A percentile compares a stretch with the other conserved stretches of the same genome.
These are phyloP conservation scores for Sequoia sempervirens DNA, from an alignment of 75 land plant genomes.

Conservation along the genomic window DNA sequence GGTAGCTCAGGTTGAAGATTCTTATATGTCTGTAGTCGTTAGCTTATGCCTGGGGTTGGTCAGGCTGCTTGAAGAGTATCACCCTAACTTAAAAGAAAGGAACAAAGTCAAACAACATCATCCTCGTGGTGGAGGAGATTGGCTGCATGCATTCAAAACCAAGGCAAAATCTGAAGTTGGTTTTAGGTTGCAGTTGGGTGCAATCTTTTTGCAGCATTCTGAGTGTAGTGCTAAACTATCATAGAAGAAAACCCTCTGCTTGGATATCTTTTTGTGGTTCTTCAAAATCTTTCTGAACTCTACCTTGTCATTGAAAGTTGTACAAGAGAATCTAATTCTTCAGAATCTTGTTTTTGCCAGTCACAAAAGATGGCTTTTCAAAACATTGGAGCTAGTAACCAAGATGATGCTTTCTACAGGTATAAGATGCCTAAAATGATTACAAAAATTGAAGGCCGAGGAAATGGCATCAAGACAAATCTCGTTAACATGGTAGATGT, in stretches of 20 bases:
- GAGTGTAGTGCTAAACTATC: not conserved
- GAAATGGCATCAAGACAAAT: conserved; percentile 98
- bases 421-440: conserved; percentile 52
- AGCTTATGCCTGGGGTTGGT: conserved; percentile 56
- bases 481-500: conserved; percentile 99
- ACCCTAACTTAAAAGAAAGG: conserved; percentile 61
- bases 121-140: not conserved
- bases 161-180: not conserved
- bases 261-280: no score
- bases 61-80: conserved; percentile 78
- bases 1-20: not conserved
- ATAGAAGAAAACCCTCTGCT: no score
- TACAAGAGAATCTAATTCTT: not conserved
- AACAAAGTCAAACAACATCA: conserved; percentile 12
- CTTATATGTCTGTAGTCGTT: conserved; percentile 46
- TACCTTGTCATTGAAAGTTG: not conserved
- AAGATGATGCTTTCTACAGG: conserved; percentile 76
- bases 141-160: conserved; percentile 32
- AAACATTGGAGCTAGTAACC: conserved; percentile 90
- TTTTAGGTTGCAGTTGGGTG: conserved; percentile 22
- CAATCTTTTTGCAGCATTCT: conserved; percentile 9
- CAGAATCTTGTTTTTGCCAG: not conserved
- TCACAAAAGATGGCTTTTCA: conserved; percentile 75
- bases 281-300: not conserved
- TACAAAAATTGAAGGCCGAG: conserved; percentile 94